Base-by-base conservation (phyloP, 2,329 filamentous ascomycete genomes). In the Gaeumannomyces tritici region DNA sequence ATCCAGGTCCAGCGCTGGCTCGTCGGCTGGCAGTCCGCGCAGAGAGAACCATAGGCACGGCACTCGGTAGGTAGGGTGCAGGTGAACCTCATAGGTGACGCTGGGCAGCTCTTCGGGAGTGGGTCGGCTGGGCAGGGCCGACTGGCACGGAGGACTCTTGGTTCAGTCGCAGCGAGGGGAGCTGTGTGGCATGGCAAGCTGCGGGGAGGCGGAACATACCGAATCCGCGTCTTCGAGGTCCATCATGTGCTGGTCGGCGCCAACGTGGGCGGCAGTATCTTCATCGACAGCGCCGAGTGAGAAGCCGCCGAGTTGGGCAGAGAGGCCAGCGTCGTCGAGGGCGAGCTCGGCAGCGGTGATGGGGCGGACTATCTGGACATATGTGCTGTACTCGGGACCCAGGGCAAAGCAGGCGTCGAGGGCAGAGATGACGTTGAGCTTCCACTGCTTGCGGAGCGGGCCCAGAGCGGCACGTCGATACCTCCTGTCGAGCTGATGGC, bases 31-130 rank as follows among this genome's bases (percentile, higher is more conserved):
- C 63, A 86, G 75, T 64, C 82, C 80, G 67, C 84, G 82, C 68
- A 91, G 74, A 62, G 79, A 83, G 76, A 93, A 91, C 83, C 89
- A 93, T 62, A 93, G 79, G 64, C 89, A 89, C 11, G 90, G 90
- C 57, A 88, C 83, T 65, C 82, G 82, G 74, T 93, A 93, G 63
- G 87, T 89, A 62, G 87, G 84, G 68, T 91, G 90, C 64, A 89
- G 79, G 69, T 90, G 82, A 68, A 93, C 85, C 73, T 91, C 87
- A 75, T 92, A 93, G 64, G 83, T 80, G 67, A 90, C 84, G 68
- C 80, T 76, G 62, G 76, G 76, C 65, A 72, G 71, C 64, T 74
- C 75, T 63, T 71, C 69, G 59, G 66, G 68, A 57, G 69, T 65
- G 33, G 67, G 66, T 24, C 69, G 68, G 60, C 68, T 75, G 33